phyloP scores from a whole-genome alignment of 1,139 yeast genomes.

The Diutina siamensis region DNA sequence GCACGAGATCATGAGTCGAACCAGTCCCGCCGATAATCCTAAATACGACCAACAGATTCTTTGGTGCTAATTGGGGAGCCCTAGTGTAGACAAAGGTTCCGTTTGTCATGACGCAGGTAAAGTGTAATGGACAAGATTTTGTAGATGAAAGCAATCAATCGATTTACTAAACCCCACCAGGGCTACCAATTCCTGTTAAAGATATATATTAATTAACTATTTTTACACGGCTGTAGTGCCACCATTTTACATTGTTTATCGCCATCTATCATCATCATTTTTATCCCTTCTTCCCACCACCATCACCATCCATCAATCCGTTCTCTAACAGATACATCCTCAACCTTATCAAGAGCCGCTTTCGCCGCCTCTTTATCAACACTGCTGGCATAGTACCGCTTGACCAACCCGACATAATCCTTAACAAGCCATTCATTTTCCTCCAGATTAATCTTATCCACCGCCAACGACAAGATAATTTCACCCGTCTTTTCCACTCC shows the following conservation, averaged over 20 bases:
- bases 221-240: not conserved
- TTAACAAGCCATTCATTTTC: not conserved
- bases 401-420: conserved; percentile 2
- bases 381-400: not conserved
- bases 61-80: too few species aligned
- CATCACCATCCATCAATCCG: not conserved
- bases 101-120: too few species aligned
- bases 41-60: too few species aligned
- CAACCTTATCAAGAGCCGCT: not conserved
- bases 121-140: too few species aligned
- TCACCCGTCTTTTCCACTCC: not conserved
- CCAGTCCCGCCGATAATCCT: too few species aligned
- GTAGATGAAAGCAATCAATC: not conserved
- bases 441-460: not conserved
- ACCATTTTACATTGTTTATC: not conserved
- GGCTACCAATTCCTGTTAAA: too few species aligned
- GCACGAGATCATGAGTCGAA: too few species aligned
- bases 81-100: too few species aligned
- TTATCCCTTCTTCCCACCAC: not conserved
- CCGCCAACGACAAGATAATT: not conserved
- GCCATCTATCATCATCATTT: not conserved
- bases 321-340: not conserved
- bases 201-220: too few species aligned
- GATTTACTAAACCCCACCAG: not conserved
- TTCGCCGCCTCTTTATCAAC: not conserved